phyloP scores from a whole-genome alignment of 2,329 filamentous ascomycete genomes.

The Xenoacremonium recifei region DNA sequence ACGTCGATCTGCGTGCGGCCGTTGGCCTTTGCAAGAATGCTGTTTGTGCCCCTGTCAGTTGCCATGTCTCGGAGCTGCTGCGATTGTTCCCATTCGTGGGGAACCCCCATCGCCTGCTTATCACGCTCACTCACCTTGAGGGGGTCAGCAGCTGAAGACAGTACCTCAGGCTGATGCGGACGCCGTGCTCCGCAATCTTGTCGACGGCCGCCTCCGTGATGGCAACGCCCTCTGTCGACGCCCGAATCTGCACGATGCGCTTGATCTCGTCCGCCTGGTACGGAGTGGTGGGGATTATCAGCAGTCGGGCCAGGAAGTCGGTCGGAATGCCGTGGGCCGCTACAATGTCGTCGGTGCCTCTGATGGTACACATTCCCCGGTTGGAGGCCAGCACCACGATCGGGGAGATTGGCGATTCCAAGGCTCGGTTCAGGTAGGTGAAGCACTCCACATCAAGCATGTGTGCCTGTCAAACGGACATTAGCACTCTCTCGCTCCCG shows the following conservation, averaged over 20 bases:
- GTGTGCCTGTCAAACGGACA: constrained; percentile 66
- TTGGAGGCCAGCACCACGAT: constrained; percentile 98
- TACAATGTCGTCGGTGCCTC: constrained; percentile 77
- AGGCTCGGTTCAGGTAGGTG: constrained; percentile 96
- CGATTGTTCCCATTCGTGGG: constrained; percentile 1
- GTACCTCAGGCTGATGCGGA: constrained; percentile 87
- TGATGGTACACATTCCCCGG: constrained; percentile 88
- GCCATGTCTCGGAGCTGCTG: constrained; percentile 27
- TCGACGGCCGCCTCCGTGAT: constrained; percentile 82
- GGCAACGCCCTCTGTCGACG: constrained; percentile 75
- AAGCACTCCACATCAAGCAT: constrained; percentile 99
- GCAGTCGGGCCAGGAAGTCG: constrained; percentile 87
- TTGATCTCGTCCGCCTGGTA: constrained; percentile 90
- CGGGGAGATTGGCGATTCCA: constrained; percentile 91
- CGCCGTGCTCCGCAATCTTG: constrained; percentile 83
- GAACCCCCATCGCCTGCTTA: constrained; percentile 16
- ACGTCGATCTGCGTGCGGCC: constrained; percentile 75
- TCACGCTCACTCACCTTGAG: constrained; percentile 55
- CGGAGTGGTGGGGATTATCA: constrained; percentile 92
- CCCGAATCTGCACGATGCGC: constrained; percentile 82
- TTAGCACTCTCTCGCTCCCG: constrained; percentile 21
- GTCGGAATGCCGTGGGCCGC: constrained; percentile 92
- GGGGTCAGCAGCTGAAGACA: constrained; percentile 89
- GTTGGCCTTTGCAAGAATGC: constrained; percentile 85
- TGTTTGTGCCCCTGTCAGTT: constrained; percentile 39